These are phyloP conservation scores for Pythium chondricola DNA, from an alignment of 352 stramenopile genomes.

Conservation along the genomic window DNA sequence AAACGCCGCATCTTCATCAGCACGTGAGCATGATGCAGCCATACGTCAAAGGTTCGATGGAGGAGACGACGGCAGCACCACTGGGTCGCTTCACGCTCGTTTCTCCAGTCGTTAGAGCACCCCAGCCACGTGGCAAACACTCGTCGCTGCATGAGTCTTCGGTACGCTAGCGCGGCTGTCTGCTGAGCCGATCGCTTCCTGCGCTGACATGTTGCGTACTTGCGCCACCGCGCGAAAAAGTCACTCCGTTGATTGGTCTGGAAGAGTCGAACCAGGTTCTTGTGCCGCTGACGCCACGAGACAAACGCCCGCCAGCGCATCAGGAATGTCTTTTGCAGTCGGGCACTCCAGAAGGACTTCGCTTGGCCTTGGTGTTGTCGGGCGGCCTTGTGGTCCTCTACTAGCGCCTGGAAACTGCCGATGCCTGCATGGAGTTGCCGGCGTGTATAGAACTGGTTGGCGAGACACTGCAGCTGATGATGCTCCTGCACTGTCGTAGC, in stretches of 20 bases:
- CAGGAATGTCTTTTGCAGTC: background rate
- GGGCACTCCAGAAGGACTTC: background rate
- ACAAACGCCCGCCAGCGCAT: constrained; percentile 1
- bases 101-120: background rate
- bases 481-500: no score
- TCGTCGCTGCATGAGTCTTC: background rate
- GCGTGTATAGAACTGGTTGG: background rate
- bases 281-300: constrained; percentile 1
- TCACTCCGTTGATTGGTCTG: constrained; percentile 3
- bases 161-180: background rate
- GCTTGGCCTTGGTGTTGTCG: background rate
- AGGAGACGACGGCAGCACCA: background rate
- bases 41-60: background rate
- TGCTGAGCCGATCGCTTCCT: background rate
- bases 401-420: background rate
- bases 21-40: constrained; percentile 12
- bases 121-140: background rate
- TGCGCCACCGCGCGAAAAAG: constrained; percentile 8
- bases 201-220: constrained; percentile 1
- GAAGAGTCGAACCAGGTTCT: constrained; percentile 6
- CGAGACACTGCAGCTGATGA: no score
- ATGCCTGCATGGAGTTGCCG: background rate
- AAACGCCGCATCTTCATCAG: constrained; percentile 31
- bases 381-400: background rate
- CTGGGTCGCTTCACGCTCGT: background rate